A percentile compares a stretch with the other conserved stretches of the same genome.
phyloP scores from a whole-genome alignment of 345 rosid genomes.

The Corchorus olitorius region DNA sequence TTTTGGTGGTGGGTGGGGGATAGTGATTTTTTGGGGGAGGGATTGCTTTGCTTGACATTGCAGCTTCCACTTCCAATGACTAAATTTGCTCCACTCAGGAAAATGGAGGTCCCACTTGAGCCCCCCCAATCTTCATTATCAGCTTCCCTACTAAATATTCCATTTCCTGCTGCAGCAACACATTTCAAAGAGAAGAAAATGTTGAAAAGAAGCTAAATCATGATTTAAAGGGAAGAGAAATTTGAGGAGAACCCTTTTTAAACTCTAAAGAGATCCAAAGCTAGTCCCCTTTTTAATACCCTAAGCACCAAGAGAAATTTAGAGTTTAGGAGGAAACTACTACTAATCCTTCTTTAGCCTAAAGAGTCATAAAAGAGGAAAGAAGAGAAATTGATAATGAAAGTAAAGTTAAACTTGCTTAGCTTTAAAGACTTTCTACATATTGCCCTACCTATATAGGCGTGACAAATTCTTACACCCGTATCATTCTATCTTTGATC shows the following conservation, averaged over 20 bases:
- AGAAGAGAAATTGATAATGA: neutral
- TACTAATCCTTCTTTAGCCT: too few relatives aligned
- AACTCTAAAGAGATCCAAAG: neutral
- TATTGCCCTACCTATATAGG: neutral
- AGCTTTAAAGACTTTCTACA: neutral
- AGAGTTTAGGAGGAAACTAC: neutral
- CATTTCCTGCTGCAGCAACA: neutral
- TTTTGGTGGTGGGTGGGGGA: slow-evolving; percentile 36
- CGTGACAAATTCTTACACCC: neutral
- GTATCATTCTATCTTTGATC: neutral
- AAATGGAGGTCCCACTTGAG: slow-evolving; percentile 39
- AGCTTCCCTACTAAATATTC: neutral
- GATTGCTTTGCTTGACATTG: slow-evolving; percentile 50
- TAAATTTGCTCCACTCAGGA: slow-evolving; percentile 35
- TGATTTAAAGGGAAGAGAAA: slow-evolving; percentile 26
- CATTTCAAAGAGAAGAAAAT: slow-evolving; percentile 20
- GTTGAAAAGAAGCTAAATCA: slow-evolving; percentile 19
- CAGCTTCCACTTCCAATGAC: slow-evolving; percentile 51
- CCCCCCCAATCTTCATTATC: slow-evolving; percentile 29
- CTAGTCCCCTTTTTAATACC: neutral
- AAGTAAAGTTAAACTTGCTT: neutral
- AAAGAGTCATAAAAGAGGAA: neutral
- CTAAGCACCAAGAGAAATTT: neutral
- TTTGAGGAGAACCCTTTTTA: slow-evolving; percentile 21
- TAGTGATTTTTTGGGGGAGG: slow-evolving; percentile 28